phyloP scores from a whole-genome alignment of 257 asterid species.

The Solanum bulbocastanum region DNA sequence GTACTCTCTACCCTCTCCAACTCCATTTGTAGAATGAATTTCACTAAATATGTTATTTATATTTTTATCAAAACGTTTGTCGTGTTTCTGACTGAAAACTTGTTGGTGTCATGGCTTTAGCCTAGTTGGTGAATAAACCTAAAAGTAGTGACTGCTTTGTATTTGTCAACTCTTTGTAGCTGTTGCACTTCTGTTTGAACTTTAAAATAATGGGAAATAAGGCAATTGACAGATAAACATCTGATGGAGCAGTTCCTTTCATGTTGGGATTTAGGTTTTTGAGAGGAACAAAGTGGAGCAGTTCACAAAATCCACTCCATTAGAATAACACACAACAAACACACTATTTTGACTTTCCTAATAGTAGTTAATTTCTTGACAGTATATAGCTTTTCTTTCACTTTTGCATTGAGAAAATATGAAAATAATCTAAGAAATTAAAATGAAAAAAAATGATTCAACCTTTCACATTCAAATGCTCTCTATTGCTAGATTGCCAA shows the following conservation, averaged over 20 bases:
- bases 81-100: not conserved
- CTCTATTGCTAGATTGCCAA: conserved; percentile 62
- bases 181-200: not conserved
- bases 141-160: not conserved
- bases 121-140: not conserved
- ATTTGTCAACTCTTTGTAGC: not conserved
- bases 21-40: not conserved
- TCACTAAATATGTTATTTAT: not conserved
- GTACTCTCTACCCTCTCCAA: not conserved
- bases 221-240: not conserved
- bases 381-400: not conserved
- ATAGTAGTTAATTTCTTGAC: not conserved
- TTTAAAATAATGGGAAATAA: not conserved
- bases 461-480: conserved; percentile 27
- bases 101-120: not conserved
- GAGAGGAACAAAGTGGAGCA: not conserved
- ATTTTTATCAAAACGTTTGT: not conserved
- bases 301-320: not conserved
- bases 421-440: not conserved
- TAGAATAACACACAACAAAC: not conserved
- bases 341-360: not conserved
- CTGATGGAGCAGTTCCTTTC: not conserved
- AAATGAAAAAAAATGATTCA: not conserved
- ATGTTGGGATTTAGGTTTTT: not conserved
- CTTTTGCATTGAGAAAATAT: not conserved